These are phyloP conservation scores for Panaeolus cyanescens DNA, from an alignment of 768 basidiomycete genomes.

Conservation along the genomic window DNA sequence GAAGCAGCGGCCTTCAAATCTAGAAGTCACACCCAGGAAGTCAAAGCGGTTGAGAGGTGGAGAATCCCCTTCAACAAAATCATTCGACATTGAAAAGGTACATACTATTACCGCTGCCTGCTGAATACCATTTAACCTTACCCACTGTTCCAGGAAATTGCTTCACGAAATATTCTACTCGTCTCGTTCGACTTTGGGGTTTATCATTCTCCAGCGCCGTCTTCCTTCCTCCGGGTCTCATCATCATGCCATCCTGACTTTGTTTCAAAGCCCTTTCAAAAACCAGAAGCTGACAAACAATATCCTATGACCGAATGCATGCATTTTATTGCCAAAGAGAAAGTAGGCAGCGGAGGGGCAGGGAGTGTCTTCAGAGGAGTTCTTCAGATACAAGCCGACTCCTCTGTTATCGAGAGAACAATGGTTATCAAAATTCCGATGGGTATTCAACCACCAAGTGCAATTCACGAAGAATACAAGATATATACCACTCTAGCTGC, in stretches of 20 bases:
- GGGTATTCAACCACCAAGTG: background rate
- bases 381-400: background rate
- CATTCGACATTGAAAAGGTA: too few species aligned
- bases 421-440: conserved; percentile 7
- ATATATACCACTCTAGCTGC: background rate
- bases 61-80: too few species aligned
- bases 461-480: conserved; percentile 5
- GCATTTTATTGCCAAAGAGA: background rate
- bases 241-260: background rate
- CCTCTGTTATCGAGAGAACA: background rate
- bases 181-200: background rate
- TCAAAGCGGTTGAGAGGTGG: too few species aligned
- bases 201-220: conserved; percentile 1
- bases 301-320: too few species aligned
- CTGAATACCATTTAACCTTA: too few species aligned
- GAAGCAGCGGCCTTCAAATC: too few species aligned
- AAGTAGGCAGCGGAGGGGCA: background rate
- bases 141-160: background rate
- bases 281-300: conserved; percentile 1
- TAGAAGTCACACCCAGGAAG: too few species aligned
- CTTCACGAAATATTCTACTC: background rate
- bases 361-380: conserved; percentile 1
- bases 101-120: too few species aligned
- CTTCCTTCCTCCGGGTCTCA: conserved; percentile 5
- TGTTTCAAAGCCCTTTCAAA: background rate